Evolutionary conservation across 768 basidiomycete species (phyloP), one percentile per base, ranked within the genome.

Genomic region (Hebeloma cylindrosporum): DNA sequence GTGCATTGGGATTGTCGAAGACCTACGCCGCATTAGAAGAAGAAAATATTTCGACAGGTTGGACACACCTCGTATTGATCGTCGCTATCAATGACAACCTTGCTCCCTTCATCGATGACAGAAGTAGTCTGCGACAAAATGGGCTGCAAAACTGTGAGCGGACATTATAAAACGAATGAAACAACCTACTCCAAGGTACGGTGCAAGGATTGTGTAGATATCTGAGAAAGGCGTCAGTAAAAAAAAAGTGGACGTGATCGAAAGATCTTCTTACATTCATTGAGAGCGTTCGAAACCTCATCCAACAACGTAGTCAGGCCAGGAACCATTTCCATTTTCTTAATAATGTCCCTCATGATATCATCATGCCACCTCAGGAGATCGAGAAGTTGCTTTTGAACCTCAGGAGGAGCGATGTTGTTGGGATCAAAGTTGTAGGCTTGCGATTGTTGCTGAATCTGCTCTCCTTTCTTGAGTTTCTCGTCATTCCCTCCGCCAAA

Each of bases 161-260:
- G 7, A 14, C 16, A 37, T 16, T 21, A 29, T 8, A 16, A 30
- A 32, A 14, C 7, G 27, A 27, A 32, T 10, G n/a, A 25, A n/a
- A 28, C 11, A 18, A 8, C 72, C 16, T 56, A 80, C 80, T 47
- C 72, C 68, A n/a, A 83, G 55, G 51, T 77, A 85, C 9, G 85
- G 83, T 18, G 85, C 82, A 28, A 86, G 63, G 23, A 84, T 68
- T 8, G 82, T 82, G 59, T 82, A 84, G 18, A 85, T 77, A 53
- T 77, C 80, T 83, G 31, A 34, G 23, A 18, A 39, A 14, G 23
- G 51, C 38, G 35, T 44, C 18, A 27, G 36, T 16, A 20, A 1
- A 13, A 7, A 28, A n/a, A 16, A 22, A 29, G 17, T 3, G 31
- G 32, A 11, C 7, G 32, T 11, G 5, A 10, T 17, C 42, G 7